phyloP scores from a whole-genome alignment of 2,329 filamentous ascomycete genomes.

The Fusarium tuaranense region DNA sequence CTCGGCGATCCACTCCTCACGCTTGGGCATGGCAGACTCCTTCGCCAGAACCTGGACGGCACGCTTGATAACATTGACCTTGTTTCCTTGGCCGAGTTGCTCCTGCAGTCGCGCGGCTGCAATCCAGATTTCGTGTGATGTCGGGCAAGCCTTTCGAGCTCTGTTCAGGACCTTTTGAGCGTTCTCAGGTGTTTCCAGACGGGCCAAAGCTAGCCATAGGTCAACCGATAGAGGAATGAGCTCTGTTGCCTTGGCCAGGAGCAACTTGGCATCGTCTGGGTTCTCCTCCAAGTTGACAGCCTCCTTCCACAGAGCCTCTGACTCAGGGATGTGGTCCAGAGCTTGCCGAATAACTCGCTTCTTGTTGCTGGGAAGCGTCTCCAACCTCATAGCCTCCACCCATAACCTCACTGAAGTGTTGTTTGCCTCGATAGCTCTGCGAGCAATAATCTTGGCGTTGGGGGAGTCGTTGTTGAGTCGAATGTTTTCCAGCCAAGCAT shows the following conservation, averaged over 20 bases:
- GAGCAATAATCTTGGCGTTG: constrained; percentile 96
- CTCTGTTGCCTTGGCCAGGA: constrained; percentile 95
- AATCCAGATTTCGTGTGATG: constrained; percentile 96
- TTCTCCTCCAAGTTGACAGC: constrained; percentile 96
- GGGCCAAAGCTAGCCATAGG: constrained; percentile 92
- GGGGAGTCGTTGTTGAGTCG: constrained; percentile 85
- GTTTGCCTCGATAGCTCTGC: constrained; percentile 92
- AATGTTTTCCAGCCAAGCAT: constrained; percentile 97
- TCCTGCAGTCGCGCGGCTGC: constrained; percentile 92
- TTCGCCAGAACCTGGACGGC: constrained; percentile 89
- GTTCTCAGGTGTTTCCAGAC: constrained; percentile 88
- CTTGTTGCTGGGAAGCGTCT: constrained; percentile 84
- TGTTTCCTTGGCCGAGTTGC: constrained; percentile 81
- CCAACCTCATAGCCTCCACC: constrained; percentile 95
- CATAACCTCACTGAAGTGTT: constrained; percentile 89
- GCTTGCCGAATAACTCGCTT: constrained; percentile 94
- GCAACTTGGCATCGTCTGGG: constrained; percentile 84
- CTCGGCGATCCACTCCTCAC: constrained; percentile 96
- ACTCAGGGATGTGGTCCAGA: constrained; percentile 92
- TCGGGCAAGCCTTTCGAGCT: constrained; percentile 92
- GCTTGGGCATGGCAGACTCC: constrained; percentile 95
- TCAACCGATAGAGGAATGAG: constrained; percentile 95
- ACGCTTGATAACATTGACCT: constrained; percentile 94
- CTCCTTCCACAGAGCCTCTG: constrained; percentile 97
- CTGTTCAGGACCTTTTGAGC: constrained; percentile 96